phyloP scores from a whole-genome alignment of 2,329 filamentous ascomycete species.

The Penicillium sp. region DNA sequence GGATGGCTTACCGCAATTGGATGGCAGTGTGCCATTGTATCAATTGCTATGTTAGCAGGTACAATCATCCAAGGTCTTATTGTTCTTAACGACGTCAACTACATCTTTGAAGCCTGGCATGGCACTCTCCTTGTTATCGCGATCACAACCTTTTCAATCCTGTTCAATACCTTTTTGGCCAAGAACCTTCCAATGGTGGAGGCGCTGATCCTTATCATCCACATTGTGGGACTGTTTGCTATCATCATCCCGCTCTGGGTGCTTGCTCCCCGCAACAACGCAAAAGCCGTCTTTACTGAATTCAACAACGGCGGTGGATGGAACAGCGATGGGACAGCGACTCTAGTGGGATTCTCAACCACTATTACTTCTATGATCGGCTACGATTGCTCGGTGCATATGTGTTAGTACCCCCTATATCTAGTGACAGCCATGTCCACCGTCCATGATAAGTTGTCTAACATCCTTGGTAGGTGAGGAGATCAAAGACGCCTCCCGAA shows the following conservation, averaged over 20 bases:
- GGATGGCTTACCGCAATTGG: constrained; percentile 51
- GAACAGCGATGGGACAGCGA: constrained; percentile 42
- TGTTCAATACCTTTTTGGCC: constrained; percentile 50
- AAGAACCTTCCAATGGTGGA: constrained; percentile 47
- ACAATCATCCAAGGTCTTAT: constrained; percentile 53
- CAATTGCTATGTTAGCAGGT: constrained; percentile 50
- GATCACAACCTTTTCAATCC: constrained; percentile 44
- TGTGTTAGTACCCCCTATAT: constrained; percentile 41
- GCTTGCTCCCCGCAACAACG: constrained; percentile 44
- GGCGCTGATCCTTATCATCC: constrained; percentile 46
- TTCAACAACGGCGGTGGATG: constrained; percentile 51
- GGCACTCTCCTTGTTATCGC: constrained; percentile 50
- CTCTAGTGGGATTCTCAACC: constrained; percentile 46
- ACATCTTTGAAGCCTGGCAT: constrained; percentile 50
- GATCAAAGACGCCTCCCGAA: constrained; percentile 53
- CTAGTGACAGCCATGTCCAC: neutral
- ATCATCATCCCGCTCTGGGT: constrained; percentile 51
- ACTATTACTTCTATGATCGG: constrained; percentile 49
- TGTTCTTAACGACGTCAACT: constrained; percentile 49
- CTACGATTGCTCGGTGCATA: constrained; percentile 51
- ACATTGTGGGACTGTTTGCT: constrained; percentile 48
- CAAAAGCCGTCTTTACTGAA: constrained; percentile 45
- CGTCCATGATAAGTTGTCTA: constrained; percentile 1
- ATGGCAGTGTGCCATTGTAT: constrained; percentile 53
- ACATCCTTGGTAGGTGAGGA: constrained; percentile 40